Evolutionary conservation across 192 early-diverging fungal species (phyloP), one percentile per base, ranked within the genome.

Genomic region (Rhizophagus sp.): DNA sequence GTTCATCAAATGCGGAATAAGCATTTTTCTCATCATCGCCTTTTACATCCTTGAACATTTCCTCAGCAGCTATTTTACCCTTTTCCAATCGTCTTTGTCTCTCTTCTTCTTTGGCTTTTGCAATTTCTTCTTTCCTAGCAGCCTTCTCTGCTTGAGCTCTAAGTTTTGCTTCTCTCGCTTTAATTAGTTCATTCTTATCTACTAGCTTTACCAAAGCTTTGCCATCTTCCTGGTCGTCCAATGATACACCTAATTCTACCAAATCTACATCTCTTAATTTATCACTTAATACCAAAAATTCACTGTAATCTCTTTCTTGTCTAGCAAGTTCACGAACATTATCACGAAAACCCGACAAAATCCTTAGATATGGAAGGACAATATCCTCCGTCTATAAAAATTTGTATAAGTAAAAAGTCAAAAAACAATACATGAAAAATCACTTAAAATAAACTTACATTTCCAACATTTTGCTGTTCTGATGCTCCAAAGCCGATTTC

Each of bases 171-270:
- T 94, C 93, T 41, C 91, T 91, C 41, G 86, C 88, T 82, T 89
- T 87, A 12, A 87, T 88, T 36, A 92, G 71, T 84, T 92, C 92
- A 66, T 91, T 89, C 13, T 91, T 90, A 78, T 94, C 93, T 15
- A 95, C 93, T 76, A 98, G 86, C 85, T 97, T 99, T 83, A 97
- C 93, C 79, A 98, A 87, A 1, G 98, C 97, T 74, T 89, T 93
- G 36, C 97, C 96, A 83, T 95, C 96, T 74, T 97, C 98, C 76
- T 95, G 94, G 85, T 99, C 98, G 81, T 97, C 98, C 75, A 99
- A 87, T 2, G 92, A 88, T 15, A 99, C 93, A 33, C 96, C 96
- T n/a, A 97, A 85, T 62, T 94, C 91, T 19, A 95, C 92, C 50
- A 98, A 88, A 62, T 95, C 94, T 24, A 90, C 88, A 85, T 99